Base-by-base conservation (phyloP, 2,329 filamentous ascomycete genomes). In the Mollisia scopiformis region DNA sequence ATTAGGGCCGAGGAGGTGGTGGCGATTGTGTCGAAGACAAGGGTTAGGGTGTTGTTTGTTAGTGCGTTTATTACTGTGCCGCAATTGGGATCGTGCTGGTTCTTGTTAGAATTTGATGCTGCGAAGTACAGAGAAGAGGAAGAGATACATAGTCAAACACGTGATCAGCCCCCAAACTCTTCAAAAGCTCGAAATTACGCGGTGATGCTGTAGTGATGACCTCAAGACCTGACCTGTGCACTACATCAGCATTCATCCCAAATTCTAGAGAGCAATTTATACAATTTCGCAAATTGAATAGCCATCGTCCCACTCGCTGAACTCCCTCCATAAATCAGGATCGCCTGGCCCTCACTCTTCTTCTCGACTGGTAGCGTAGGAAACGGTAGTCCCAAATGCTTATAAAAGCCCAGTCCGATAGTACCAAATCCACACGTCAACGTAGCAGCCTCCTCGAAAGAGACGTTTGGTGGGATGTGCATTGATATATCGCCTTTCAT, bases 111-210 rank as follows among this genome's bases (percentile, higher is more conserved):
- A 2, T 49, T 21, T 6, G 13, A n/a, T 11, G 19, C 11, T n/a
- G 7, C 7, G 16, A 50, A 14, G 16, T 1, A 19, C 8, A 30
- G 19, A 16, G 41, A 13, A 30, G 14, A 28, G 37, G 27, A 21
- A 33, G 7, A 56, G 55, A 19, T 57, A 66, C 63, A 73, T 84
- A 84, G 67, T 84, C 78, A 65, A 83, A 81, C 3, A 77, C 76
- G 25, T 75, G 72, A 59, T 78, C 76, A 1, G 81, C 81, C 19
- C 83, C 82, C 3, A 80, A 73, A 2, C 66, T 71, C 61, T 76
- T 76, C 10, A 80, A 71, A 3, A 83, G 75, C 1, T 77, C 74
- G 67, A 80, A 80, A 68, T 83, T 83, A 53, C 73, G 73, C 5
- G 77, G 75, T 1, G 78, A 81, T 55, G 76, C 75, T 13, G 79